These are phyloP conservation scores for Ophiostoma australiae DNA, from an alignment of 2,329 filamentous ascomycete genomes.

Conservation along the genomic window DNA sequence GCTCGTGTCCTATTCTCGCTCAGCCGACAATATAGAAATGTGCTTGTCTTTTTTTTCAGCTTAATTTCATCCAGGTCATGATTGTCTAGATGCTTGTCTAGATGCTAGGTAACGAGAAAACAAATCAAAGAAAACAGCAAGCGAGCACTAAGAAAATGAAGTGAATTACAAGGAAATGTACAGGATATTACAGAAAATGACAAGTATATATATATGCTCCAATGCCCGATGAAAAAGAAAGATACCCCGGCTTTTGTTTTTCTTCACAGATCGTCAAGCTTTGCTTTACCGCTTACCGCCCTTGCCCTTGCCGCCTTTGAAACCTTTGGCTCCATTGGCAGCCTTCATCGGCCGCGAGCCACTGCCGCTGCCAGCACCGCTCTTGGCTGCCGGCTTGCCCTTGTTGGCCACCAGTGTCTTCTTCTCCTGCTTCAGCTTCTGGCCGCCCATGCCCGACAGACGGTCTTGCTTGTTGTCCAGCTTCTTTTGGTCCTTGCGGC, in stretches of 20 bases:
- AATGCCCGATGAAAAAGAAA: background rate
- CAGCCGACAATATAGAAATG: too few relatives aligned
- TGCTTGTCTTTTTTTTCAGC: too few relatives aligned
- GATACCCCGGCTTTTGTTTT: background rate
- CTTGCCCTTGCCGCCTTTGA: slow-evolving; percentile 3
- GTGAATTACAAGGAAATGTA: background rate
- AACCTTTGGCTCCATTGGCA: slow-evolving; percentile 7
- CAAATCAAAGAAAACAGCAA: background rate
- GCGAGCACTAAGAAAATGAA: background rate
- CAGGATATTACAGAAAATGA: background rate
- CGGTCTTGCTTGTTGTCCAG: slow-evolving; percentile 53
- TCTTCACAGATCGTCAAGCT: background rate
- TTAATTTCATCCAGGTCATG: too few relatives aligned
- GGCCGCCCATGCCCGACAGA: slow-evolving; percentile 44
- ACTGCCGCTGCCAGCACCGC: background rate
- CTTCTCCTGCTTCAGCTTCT: slow-evolving; percentile 29
- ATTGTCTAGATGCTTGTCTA: too few relatives aligned
- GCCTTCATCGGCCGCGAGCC: slow-evolving; percentile 6
- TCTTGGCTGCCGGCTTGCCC: slow-evolving; percentile 4
- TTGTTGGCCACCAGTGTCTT: slow-evolving; percentile 19
- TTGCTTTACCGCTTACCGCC: background rate
- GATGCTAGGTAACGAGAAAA: too few relatives aligned
- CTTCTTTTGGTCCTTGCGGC: slow-evolving; percentile 60
- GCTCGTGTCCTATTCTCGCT: too few relatives aligned
- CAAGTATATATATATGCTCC: background rate